These are phyloP conservation scores for Plasmodium gonderi DNA, from an alignment of 169 alveolate species.

Conservation along the genomic window DNA sequence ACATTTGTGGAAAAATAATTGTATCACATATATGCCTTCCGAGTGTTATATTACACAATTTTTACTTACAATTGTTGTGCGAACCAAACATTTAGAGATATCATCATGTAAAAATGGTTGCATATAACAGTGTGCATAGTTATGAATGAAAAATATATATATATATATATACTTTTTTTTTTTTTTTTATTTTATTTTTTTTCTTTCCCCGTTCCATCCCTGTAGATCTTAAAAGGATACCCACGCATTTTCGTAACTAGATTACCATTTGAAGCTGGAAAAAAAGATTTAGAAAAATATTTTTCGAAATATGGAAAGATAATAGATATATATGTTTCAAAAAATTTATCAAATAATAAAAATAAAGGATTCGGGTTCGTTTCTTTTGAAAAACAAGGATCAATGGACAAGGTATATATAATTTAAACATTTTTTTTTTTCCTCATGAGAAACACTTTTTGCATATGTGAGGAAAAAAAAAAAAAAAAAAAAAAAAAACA, in stretches of 20 bases:
- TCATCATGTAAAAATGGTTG: too few species aligned
- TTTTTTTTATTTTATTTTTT: neutral
- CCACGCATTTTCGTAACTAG: slow-evolving; percentile 82
- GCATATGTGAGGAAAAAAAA: too few species aligned
- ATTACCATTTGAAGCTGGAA: slow-evolving; percentile 82
- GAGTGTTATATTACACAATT: too few species aligned
- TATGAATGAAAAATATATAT: too few species aligned
- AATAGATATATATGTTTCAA: slow-evolving; percentile 49
- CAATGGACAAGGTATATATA: slow-evolving; percentile 70
- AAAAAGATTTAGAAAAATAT: slow-evolving; percentile 81
- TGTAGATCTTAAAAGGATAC: slow-evolving; percentile 26
- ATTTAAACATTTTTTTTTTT: too few species aligned
- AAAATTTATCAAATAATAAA: neutral
- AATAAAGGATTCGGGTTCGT: slow-evolving; percentile 88
- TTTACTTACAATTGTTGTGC: too few species aligned
- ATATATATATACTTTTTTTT: neutral
- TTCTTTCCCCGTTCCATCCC: neutral
- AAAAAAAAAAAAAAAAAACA: too few species aligned
- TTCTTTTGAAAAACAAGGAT: slow-evolving; percentile 80
- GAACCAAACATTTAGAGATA: too few species aligned
- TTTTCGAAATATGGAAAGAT: slow-evolving; percentile 72
- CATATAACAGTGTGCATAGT: too few species aligned
- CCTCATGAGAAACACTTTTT: too few species aligned
- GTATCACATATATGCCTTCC: too few species aligned
- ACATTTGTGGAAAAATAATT: too few species aligned